These are phyloP conservation scores for Yarrowia alimentaria DNA, from an alignment of 805 yeast genomes.

Conservation along the genomic window DNA sequence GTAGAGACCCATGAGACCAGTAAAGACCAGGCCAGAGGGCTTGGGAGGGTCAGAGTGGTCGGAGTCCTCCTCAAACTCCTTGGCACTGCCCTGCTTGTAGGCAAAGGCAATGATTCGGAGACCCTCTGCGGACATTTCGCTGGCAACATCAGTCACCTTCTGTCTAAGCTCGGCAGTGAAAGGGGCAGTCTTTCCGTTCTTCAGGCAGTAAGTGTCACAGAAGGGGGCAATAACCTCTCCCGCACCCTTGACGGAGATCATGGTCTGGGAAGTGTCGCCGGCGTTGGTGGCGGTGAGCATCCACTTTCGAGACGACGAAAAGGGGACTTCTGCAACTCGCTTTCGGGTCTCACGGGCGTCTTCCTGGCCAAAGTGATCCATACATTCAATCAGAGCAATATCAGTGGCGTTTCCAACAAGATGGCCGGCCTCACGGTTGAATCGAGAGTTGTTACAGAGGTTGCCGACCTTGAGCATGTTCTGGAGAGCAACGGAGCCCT, in stretches of 20 bases:
- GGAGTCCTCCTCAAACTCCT: constrained; percentile 36
- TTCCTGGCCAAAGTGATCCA: constrained; percentile 65
- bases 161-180: constrained; percentile 46
- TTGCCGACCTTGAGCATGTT: constrained; percentile 35
- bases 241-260: constrained; percentile 83
- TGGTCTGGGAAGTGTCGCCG: constrained; percentile 56
- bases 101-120: constrained; percentile 84
- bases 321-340: constrained; percentile 74
- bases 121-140: constrained; percentile 73
- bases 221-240: constrained; percentile 65
- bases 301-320: constrained; percentile 77
- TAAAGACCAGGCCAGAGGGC: constrained; percentile 66
- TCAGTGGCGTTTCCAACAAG: constrained; percentile 95
- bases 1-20: constrained; percentile 91
- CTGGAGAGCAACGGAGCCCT: background rate
- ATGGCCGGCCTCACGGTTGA: constrained; percentile 56
- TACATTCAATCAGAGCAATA: constrained; percentile 78
- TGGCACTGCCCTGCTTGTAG: constrained; percentile 42
- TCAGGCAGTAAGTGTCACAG: constrained; percentile 59
- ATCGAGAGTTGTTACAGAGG: constrained; percentile 41
- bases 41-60: constrained; percentile 39
- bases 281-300: constrained; percentile 77
- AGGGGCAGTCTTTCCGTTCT: constrained; percentile 58
- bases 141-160: constrained; percentile 56
- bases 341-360: constrained; percentile 62